Conservation (phyloP, 208 protist species). For the Angomonas ambiguus region DNA sequence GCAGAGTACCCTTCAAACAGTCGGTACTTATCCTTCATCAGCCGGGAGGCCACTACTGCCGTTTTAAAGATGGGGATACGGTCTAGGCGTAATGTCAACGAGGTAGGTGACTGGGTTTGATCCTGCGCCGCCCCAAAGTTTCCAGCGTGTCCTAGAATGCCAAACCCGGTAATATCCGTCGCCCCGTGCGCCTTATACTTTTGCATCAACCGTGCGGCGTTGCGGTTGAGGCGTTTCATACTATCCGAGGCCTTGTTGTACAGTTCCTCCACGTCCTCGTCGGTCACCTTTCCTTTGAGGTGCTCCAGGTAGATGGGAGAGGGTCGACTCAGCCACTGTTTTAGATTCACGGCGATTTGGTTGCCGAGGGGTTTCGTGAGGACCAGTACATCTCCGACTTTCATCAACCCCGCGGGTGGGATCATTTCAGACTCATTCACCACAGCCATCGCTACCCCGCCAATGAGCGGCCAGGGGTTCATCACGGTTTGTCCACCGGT, state of each 20-base stretch:
- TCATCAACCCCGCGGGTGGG: slow-evolving; percentile 63
- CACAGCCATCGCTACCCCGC: slow-evolving; percentile 90
- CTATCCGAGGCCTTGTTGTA: slow-evolving; percentile 70
- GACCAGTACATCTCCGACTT: slow-evolving; percentile 89
- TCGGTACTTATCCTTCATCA: slow-evolving; percentile 84
- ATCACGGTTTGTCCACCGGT: slow-evolving; percentile 95
- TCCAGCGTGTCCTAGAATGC: slow-evolving; percentile 91
- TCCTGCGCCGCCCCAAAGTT: slow-evolving; percentile 91
- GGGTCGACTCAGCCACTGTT: slow-evolving; percentile 87
- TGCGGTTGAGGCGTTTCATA: slow-evolving; percentile 91
- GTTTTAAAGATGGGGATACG: slow-evolving; percentile 83
- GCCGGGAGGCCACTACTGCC: slow-evolving; percentile 68
- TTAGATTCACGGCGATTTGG: slow-evolving; percentile 92
- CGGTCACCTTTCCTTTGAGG: slow-evolving; percentile 52
- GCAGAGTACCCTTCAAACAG: slow-evolving; percentile 88
- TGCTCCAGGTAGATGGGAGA: slow-evolving; percentile 58
- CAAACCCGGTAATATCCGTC: slow-evolving; percentile 97
- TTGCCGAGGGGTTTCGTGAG: slow-evolving; percentile 95
- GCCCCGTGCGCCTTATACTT: slow-evolving; percentile 84
- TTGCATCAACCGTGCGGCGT: slow-evolving; percentile 85
- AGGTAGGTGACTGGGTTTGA: slow-evolving; percentile 12
- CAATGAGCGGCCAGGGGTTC: slow-evolving; percentile 95
- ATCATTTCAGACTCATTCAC: slow-evolving; percentile 83
- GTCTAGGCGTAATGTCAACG: slow-evolving; percentile 74
- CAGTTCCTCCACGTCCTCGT: slow-evolving; percentile 66